Base-by-base conservation (phyloP, 257 asterid species). In the Primulina tabacum region DNA sequence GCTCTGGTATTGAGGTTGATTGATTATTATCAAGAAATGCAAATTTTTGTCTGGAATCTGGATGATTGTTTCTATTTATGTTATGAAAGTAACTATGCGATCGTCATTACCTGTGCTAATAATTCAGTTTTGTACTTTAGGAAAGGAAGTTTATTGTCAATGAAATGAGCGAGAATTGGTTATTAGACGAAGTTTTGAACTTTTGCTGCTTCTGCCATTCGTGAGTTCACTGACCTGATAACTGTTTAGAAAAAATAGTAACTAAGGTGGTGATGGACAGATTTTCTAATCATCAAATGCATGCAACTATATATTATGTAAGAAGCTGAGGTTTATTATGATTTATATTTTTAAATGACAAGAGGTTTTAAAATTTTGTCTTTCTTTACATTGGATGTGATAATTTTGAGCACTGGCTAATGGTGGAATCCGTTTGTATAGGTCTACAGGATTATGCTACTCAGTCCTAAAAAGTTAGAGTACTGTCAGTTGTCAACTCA, bases 231-330 rank as follows among this genome's bases (percentile, higher is more conserved):
- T 30, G 10, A 68, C 33, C 24, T 24, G 60, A 17, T 34, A 8
- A 10, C 24, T 30, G 58, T 10, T 50, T 64, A 6, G 16, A 32
- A 56, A 8, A 72, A 55, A 34, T 33, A 34, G 59, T 24, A 63
- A 33, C 62, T n/a, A 50, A 20, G 40, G 29, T 26, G 12, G 62
- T 62, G 18, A 32, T n/a, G 7, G 29, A 7, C 65, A 26, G 38
- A 34, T 52, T 62, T 60, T 14, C 30, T 62, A 35, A 59, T 71
- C 47, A 24, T 60, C 30, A 71, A 52, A 65, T 47, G 43, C 60
- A 11, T 33, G 14, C 18, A 14, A 55, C 35, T n/a, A 32, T 52
- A 6, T 60, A 59, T 57, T 50, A 29, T 30, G 63, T 40, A 18
- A 35, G 66, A 38, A 18, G 28, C 17, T 72, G 28, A 33, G 20